phyloP scores from a whole-genome alignment of 2,329 filamentous ascomycete genomes.

The Dactylellina parvicollis region DNA sequence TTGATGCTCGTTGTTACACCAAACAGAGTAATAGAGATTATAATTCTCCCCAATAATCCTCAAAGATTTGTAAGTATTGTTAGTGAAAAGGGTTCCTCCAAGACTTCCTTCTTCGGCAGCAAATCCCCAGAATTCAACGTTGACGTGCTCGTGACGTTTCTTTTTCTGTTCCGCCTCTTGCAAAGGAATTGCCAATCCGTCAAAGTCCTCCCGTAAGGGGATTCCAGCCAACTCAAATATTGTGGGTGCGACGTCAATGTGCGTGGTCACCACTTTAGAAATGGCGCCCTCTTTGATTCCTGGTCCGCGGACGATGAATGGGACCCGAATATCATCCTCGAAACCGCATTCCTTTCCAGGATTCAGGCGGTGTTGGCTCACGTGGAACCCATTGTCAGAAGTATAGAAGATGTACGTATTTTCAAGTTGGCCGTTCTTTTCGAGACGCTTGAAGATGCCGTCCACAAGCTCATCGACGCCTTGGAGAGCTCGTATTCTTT shows the following conservation, averaged over 20 bases:
- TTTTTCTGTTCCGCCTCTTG: conserved; percentile 55
- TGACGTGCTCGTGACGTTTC: conserved; percentile 67
- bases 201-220: conserved; percentile 66
- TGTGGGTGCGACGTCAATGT: conserved; percentile 73
- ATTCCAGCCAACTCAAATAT: conserved; percentile 65
- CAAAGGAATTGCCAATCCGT: conserved; percentile 67
- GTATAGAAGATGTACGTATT: conserved; percentile 71
- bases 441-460: conserved; percentile 63
- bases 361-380: conserved; percentile 69
- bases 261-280: conserved; percentile 67
- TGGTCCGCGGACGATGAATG: conserved; percentile 70
- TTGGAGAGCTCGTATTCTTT: conserved; percentile 67
- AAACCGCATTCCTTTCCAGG: conserved; percentile 70
- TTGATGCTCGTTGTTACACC: conserved; percentile 75
- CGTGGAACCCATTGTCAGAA: conserved; percentile 71
- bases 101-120: conserved; percentile 60
- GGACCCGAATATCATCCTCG: conserved; percentile 71
- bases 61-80: conserved; percentile 72
- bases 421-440: conserved; percentile 60
- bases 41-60: conserved; percentile 68
- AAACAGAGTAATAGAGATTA: conserved; percentile 73
- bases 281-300: conserved; percentile 64
- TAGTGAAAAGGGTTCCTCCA: conserved; percentile 54
- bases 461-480: conserved; percentile 69
- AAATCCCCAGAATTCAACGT: conserved; percentile 70